Conservation (phyloP, 129 eudicot genomes). For the Scalesia atractyloides region DNA sequence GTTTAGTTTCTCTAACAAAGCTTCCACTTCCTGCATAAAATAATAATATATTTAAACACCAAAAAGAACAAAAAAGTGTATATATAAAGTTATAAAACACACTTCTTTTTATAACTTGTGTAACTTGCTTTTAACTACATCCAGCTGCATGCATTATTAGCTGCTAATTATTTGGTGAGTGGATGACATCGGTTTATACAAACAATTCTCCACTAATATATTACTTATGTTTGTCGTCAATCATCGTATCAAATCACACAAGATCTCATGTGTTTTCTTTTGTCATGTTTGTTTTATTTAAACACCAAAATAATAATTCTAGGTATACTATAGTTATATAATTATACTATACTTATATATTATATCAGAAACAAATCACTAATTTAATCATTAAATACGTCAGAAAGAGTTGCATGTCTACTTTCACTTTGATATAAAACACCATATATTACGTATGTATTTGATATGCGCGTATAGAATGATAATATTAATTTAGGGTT, state of each 20-base stretch:
- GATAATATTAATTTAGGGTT: too few relatives aligned
- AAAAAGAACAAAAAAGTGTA: slow-evolving; percentile 25
- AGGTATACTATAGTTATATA: too few relatives aligned
- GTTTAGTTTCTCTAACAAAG: slow-evolving; percentile 51
- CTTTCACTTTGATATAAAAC: neutral
- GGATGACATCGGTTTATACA: slow-evolving; percentile 48
- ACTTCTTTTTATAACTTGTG: slow-evolving; percentile 37
- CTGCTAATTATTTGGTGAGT: slow-evolving; percentile 49
- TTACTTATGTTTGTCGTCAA: slow-evolving; percentile 28
- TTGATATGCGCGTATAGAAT: too few relatives aligned
- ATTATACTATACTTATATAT: too few relatives aligned
- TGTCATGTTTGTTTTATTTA: slow-evolving; percentile 1
- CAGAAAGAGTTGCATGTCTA: too few relatives aligned
- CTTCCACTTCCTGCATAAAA: slow-evolving; percentile 64
- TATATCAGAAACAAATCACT: too few relatives aligned
- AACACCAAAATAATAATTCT: neutral
- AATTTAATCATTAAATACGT: too few relatives aligned
- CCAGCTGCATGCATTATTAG: slow-evolving; percentile 42
- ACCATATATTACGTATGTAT: too few relatives aligned
- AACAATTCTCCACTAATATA: slow-evolving; percentile 28
- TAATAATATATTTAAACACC: slow-evolving; percentile 5
- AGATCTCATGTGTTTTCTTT: slow-evolving; percentile 58
- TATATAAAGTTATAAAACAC: slow-evolving; percentile 36
- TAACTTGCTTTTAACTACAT: slow-evolving; percentile 17
- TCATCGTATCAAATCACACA: slow-evolving; percentile 37